A percentile compares a stretch with the other conserved stretches of the same genome.
These are phyloP conservation scores for Pichia sp. DNA, from an alignment of 1,139 yeast genomes.

Conservation along the genomic window DNA sequence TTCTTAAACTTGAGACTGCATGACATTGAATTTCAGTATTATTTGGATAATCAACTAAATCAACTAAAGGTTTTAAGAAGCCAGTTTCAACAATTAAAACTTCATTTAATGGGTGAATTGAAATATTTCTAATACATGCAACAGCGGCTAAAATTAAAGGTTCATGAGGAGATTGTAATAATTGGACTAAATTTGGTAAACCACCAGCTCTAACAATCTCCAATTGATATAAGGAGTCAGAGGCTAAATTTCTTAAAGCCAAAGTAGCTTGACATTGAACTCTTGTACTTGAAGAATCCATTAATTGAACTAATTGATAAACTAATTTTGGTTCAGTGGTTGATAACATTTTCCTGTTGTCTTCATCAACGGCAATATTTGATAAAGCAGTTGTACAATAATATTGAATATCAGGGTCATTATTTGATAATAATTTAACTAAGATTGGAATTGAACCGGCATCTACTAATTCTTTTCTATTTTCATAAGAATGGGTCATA, in stretches of 20 bases:
- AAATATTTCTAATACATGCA: conserved; percentile 94
- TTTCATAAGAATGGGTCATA: conserved; percentile 97
- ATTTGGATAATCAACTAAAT: conserved; percentile 74
- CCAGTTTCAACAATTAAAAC: conserved; percentile 95
- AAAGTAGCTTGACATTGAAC: conserved; percentile 98
- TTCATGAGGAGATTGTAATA: conserved; percentile 83
- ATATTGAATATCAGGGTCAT: conserved; percentile 95
- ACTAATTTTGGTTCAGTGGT: conserved; percentile 94
- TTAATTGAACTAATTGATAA: conserved; percentile 74
- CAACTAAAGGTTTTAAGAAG: conserved; percentile 82
- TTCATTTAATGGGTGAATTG: conserved; percentile 94
- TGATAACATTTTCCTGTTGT: conserved; percentile 79
- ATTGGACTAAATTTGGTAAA: conserved; percentile 79
- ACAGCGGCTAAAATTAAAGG: conserved; percentile 94
- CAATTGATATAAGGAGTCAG: conserved; percentile 87
- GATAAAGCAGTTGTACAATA: conserved; percentile 97
- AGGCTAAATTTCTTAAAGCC: conserved; percentile 90
- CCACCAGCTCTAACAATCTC: conserved; percentile 97
- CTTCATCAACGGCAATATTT: conserved; percentile 93
- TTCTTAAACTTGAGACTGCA: conserved; percentile 91
- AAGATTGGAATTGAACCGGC: conserved; percentile 98
- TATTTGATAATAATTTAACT: conserved; percentile 78
- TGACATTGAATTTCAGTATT: conserved; percentile 97
- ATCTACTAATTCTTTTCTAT: conserved; percentile 90
- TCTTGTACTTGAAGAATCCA: conserved; percentile 86